Evolutionary conservation across 2,329 filamentous ascomycete genomes (phyloP), one percentile per base, ranked within the genome.

Genomic region (Mycosphaerelloides madeirae): DNA sequence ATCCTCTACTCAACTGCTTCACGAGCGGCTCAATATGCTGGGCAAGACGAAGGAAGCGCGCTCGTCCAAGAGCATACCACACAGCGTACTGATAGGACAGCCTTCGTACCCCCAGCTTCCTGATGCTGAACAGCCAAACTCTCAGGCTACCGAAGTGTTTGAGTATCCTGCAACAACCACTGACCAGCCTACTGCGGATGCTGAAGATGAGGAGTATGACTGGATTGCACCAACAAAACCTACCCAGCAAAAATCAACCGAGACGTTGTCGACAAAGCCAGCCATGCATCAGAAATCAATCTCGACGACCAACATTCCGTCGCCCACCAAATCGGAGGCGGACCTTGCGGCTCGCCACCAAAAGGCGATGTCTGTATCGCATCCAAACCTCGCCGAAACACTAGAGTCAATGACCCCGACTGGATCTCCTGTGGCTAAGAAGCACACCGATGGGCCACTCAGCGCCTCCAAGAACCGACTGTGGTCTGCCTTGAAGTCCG

Each of bases 381-480:
- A 65, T 29, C 68, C 70, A 6, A 66, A 68, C 44, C 45, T 71
- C 11, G 59, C 64, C 13, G 57, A 60, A 47, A 63, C 60, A 42
- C 31, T 53, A 11, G 57, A 56, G 25, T 62, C 79, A 11, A 82
- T 78, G 13, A 81, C 78, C 39, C 78, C 79, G 20, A 65, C 68
- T 37, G 76, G 74, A 22, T 81, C 79, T 18, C 80, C 79, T 20
- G 57, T 55, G 55, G 58, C 58, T 44, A 72, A 67, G 58, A 76
- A 64, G 69, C 77, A 64, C 70, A 76, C 52, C 64, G 89, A 94
- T 54, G 91, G 85, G 46, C 88, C 88, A 4, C 68, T 96, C 47
- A 95, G 90, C 66, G 88, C 93, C 40, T 90, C 93, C 20, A 97
- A 95, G 70, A 87, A 86, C 60, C 94, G 89, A 63, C 74, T 97